Evolutionary conservation across 768 basidiomycete species (phyloP).

Genomic region (Termitomyces sp.): DNA sequence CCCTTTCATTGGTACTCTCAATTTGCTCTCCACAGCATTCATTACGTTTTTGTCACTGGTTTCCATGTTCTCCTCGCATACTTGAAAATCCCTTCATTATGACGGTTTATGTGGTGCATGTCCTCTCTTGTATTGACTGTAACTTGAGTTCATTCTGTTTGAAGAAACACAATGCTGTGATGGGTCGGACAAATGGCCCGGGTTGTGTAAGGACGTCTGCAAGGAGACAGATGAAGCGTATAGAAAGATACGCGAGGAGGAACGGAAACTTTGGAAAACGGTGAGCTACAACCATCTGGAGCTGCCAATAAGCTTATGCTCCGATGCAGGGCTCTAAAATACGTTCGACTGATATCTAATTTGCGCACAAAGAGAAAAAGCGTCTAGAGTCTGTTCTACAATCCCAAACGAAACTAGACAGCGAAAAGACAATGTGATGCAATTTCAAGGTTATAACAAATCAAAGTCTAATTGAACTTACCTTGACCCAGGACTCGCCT

Average conservation of each 20-base stretch:
- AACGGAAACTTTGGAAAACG: constrained; percentile 74
- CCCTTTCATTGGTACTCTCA: no score
- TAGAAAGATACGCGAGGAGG: constrained; percentile 64
- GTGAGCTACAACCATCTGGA: constrained; percentile 35
- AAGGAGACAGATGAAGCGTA: constrained; percentile 67
- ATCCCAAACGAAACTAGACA: not conserved
- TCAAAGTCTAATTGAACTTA: not conserved
- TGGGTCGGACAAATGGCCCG: constrained; percentile 85
- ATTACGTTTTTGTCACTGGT: no score
- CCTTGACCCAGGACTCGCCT: not conserved
- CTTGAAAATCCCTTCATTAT: no score
- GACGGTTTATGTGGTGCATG: constrained; percentile 92
- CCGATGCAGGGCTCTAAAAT: constrained; percentile 79
- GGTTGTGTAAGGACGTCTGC: constrained; percentile 78
- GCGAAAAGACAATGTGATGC: no score
- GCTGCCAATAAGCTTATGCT: not conserved
- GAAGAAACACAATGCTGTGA: constrained; percentile 92
- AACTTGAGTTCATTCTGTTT: constrained; percentile 11
- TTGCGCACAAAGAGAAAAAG: constrained; percentile 85
- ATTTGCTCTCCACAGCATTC: no score
- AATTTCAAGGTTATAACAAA: not conserved
- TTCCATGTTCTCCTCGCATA: no score
- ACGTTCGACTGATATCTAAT: constrained; percentile 80
- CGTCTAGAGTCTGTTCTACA: constrained; percentile 72
- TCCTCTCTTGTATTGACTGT: not conserved